Percentiles rank a stretch among this genome's conserved stretches.
These are phyloP conservation scores for Alnus glutinosa DNA, from an alignment of 306 rosid species.

Conservation along the genomic window DNA sequence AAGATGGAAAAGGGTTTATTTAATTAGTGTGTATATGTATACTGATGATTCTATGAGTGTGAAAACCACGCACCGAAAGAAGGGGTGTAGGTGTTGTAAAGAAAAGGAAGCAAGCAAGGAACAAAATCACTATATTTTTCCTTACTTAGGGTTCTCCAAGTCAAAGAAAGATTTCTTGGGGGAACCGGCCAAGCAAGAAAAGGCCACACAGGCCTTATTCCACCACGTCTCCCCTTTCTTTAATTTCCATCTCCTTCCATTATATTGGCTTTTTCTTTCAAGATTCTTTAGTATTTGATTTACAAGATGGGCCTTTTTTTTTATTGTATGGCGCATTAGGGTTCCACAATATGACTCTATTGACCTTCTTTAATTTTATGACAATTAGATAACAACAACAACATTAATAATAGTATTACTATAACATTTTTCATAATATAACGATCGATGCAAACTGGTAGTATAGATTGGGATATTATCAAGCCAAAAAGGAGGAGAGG, in stretches of 20 bases:
- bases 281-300: conserved; percentile 50
- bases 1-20: too few relatives aligned
- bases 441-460: too few relatives aligned
- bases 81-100: conserved; percentile 32
- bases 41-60: background rate
- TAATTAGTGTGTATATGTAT: too few relatives aligned
- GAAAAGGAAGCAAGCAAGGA: conserved; percentile 38
- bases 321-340: conserved; percentile 4
- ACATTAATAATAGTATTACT: too few relatives aligned
- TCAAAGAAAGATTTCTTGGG: conserved; percentile 87
- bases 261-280: conserved; percentile 56
- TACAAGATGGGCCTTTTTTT: conserved; percentile 17
- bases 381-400: too few relatives aligned
- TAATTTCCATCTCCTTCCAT: conserved; percentile 20
- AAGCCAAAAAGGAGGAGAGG: too few relatives aligned
- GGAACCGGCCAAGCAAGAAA: conserved; percentile 67
- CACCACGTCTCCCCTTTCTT: conserved; percentile 35
- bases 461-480: too few relatives aligned
- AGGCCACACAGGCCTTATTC: conserved; percentile 50
- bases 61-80: conserved; percentile 26
- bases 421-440: too few relatives aligned
- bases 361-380: conserved; percentile 10
- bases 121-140: conserved; percentile 29
- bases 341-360: conserved; percentile 20
- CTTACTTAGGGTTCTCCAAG: conserved; percentile 48